Evolutionary conservation across 73 alveolate species (phyloP), one percentile per base, ranked within the genome.

Genomic region (Paramecium tetraurelia): DNA sequence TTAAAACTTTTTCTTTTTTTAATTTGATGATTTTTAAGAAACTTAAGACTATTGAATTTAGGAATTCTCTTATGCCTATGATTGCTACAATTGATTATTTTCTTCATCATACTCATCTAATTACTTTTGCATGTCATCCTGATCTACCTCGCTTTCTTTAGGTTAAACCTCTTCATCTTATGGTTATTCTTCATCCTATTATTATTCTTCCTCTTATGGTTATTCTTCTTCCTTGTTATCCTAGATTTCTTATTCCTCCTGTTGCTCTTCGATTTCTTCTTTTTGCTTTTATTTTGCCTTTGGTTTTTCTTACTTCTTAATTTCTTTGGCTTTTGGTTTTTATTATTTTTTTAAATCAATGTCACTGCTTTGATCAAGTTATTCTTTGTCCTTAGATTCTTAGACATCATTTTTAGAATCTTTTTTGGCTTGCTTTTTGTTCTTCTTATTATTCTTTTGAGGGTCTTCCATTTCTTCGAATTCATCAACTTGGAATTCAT

Each of bases 391-490:
- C 38, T 75, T 75, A 11, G 57, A 21, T 11, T 43, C 90, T 44
- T 21, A 27, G 24, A 5, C 43, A 44, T 41, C 46, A 12, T 48
- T 80, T 27, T 80, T 22, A 18, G 48, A 38, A 8, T 46, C 90
- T 41, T 80, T 80, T 80, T 48, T 48, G 48, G 48, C 10, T 24
- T 80, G n/a, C 84, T 63, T 46, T 80, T 80, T 80, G 35, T 41
- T 48, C 14, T 38, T 24, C 16, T 48, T 80, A 21, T 80, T 80
- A 20, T 46, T 46, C 29, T 40, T 33, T 43, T 33, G n/a, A 14
- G 70, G 76, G 9, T 41, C 72, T 6, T 80, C 90, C 90, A 80
- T 80, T 41, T 80, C 90, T 44, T 80, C 90, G 24, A 80, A 80
- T 24, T 43, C 90, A 80, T 80, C 90, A 31, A 48, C 76, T 43